These are phyloP conservation scores for Leccinellum albellum DNA, from an alignment of 768 basidiomycete genomes.

Conservation along the genomic window DNA sequence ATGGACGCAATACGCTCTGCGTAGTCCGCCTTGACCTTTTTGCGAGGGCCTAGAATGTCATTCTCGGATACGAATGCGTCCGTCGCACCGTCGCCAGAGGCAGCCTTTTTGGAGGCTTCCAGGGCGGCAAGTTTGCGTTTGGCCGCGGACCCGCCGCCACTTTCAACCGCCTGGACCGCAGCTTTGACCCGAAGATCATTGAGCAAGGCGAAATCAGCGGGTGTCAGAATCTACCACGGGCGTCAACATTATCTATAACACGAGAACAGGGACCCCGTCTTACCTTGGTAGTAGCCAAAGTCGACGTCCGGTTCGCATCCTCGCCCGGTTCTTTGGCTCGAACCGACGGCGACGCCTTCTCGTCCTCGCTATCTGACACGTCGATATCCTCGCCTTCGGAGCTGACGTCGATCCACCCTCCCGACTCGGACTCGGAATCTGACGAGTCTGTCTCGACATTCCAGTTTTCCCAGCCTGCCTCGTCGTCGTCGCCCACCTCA, in stretches of 20 bases:
- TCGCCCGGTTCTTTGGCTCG: slow-evolving; percentile 9
- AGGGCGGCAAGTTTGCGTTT: slow-evolving; percentile 87
- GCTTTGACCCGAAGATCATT: slow-evolving; percentile 85
- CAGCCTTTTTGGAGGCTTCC: slow-evolving; percentile 64
- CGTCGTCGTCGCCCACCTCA: slow-evolving; percentile 60
- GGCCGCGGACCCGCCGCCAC: slow-evolving; percentile 65
- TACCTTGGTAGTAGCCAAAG: slow-evolving; percentile 80
- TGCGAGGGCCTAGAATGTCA: slow-evolving; percentile 90
- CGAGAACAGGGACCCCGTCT: not conserved
- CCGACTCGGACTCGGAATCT: slow-evolving; percentile 52
- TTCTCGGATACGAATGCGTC: slow-evolving; percentile 73
- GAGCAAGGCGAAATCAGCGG: slow-evolving; percentile 90
- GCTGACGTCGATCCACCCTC: slow-evolving; percentile 77
- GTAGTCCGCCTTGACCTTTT: slow-evolving; percentile 91
- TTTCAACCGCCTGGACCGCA: slow-evolving; percentile 64
- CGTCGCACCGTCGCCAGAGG: slow-evolving; percentile 42
- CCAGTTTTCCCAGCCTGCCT: slow-evolving; percentile 85
- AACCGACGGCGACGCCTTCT: slow-evolving; percentile 30
- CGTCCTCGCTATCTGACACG: slow-evolving; percentile 88
- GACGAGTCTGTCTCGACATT: slow-evolving; percentile 73
- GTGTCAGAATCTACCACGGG: slow-evolving; percentile 78
- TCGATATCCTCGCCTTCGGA: slow-evolving; percentile 64
- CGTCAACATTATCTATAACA: not conserved
- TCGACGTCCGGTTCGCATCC: slow-evolving; percentile 46
- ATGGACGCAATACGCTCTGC: slow-evolving; percentile 91